These are phyloP conservation scores for Saccharomycopsis oosterbeekiorum DNA, from an alignment of 805 yeast species.

Conservation along the genomic window DNA sequence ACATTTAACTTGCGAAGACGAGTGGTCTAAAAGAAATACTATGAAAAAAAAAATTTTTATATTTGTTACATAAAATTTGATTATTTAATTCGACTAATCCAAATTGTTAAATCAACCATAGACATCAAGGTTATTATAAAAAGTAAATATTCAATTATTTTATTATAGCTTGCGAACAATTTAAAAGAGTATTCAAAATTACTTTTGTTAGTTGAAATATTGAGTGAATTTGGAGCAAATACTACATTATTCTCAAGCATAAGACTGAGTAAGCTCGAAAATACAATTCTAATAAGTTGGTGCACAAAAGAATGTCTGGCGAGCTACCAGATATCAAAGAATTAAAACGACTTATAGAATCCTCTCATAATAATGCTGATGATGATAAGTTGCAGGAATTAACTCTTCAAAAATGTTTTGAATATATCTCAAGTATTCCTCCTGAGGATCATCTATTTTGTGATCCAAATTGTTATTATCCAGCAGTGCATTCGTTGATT, in stretches of 20 bases:
- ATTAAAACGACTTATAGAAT: conserved; percentile 21
- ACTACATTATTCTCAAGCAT: neutral
- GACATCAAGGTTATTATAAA: neutral
- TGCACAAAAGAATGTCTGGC: neutral
- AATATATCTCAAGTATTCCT: conserved; percentile 26
- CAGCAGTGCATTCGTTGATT: conserved; percentile 45
- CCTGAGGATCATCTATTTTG: conserved; percentile 45
- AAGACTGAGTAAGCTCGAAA: neutral
- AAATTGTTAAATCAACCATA: neutral
- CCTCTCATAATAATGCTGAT: conserved; percentile 26
- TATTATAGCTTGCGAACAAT: too few species aligned
- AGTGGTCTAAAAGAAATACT: neutral
- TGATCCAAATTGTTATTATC: conserved; percentile 36
- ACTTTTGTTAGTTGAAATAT: neutral
- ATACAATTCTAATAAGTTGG: neutral
- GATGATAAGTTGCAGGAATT: conserved; percentile 28
- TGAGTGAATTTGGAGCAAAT: too few species aligned
- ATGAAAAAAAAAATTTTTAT: neutral
- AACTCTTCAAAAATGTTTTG: conserved; percentile 33
- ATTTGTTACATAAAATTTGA: neutral
- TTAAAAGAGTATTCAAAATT: neutral
- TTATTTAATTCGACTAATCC: neutral
- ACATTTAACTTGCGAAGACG: neutral
- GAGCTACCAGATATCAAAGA: conserved; percentile 4
- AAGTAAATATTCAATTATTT: too few species aligned